Evolutionary conservation across 1,139 yeast genomes (phyloP).

Genomic region (Suhomyces bokatorum): DNA sequence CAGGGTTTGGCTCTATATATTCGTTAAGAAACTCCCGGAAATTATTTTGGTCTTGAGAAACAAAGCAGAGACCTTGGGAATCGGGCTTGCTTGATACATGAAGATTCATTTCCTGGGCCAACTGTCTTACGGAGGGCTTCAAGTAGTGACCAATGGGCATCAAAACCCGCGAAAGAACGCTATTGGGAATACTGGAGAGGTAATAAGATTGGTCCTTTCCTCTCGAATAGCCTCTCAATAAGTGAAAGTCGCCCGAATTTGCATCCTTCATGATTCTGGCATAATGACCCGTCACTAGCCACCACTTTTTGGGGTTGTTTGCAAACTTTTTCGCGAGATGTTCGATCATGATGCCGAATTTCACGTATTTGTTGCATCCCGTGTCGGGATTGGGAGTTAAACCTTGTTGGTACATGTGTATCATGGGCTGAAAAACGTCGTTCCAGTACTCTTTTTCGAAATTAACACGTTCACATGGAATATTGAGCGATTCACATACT

Average conservation of each 20-base stretch:
- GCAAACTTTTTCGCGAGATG: conserved; percentile 46
- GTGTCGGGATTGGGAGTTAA: conserved; percentile 95
- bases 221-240: conserved; percentile 59
- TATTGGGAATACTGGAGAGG: conserved; percentile 62
- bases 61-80: conserved; percentile 94
- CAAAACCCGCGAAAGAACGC: conserved; percentile 50
- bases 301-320: conserved; percentile 46
- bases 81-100: conserved; percentile 80
- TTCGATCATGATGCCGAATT: conserved; percentile 76
- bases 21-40: conserved; percentile 77
- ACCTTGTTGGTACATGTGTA: conserved; percentile 67
- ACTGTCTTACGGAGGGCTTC: conserved; percentile 70
- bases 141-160: conserved; percentile 80
- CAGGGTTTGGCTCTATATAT: conserved; percentile 71
- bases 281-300: conserved; percentile 96
- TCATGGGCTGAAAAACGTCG: conserved; percentile 90
- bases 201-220: conserved; percentile 91
- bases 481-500: conserved; percentile 59
- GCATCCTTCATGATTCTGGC: conserved; percentile 54
- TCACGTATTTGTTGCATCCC: conserved; percentile 79
- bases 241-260: conserved; percentile 36
- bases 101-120: conserved; percentile 58
- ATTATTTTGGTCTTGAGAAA: conserved; percentile 66
- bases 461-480: conserved; percentile 75
- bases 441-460: conserved; percentile 92